phyloP scores from a whole-genome alignment of 2,329 filamentous ascomycete species.

The Peltaster fructicola region DNA sequence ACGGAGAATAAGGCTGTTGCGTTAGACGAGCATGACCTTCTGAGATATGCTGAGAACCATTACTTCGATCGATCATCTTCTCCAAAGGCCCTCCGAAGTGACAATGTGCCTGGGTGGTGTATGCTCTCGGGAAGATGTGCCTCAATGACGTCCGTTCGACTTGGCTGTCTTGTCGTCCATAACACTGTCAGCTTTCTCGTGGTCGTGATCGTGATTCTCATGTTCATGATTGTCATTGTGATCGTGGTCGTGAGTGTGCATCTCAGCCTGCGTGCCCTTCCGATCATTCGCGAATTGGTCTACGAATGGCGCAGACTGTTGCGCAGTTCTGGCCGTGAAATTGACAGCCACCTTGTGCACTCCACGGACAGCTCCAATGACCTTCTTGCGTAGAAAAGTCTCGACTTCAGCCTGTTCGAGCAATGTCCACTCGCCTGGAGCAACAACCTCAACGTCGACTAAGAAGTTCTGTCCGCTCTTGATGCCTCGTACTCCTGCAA shows the following conservation, averaged over 20 bases:
- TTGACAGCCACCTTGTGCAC: slow-evolving; percentile 69
- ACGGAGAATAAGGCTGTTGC: too few species aligned
- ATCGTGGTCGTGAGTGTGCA: too few species aligned
- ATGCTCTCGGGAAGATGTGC: too few species aligned
- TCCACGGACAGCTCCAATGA: slow-evolving; percentile 64
- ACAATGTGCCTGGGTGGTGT: too few species aligned
- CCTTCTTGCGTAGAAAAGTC: slow-evolving; percentile 48
- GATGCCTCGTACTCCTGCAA: slow-evolving; percentile 69
- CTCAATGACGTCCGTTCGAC: too few species aligned
- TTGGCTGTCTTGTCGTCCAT: too few species aligned
- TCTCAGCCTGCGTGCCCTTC: slow-evolving; percentile 7
- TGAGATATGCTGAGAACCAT: too few species aligned
- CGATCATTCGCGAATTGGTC: slow-evolving; percentile 42
- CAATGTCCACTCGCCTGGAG: slow-evolving; percentile 61
- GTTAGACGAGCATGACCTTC: too few species aligned
- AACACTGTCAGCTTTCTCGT: too few species aligned
- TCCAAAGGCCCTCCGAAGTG: too few species aligned
- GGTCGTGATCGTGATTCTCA: background rate
- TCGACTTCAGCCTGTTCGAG: slow-evolving; percentile 54
- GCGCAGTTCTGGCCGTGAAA: slow-evolving; percentile 47
- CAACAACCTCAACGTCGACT: slow-evolving; percentile 71
- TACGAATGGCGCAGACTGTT: slow-evolving; percentile 33
- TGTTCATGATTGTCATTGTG: slow-evolving; percentile 1
- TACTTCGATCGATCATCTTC: too few species aligned
- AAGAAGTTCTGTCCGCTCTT: slow-evolving; percentile 96